These are phyloP conservation scores for Madurella mycetomatis DNA, from an alignment of 2,329 filamentous ascomycete genomes.

Conservation along the genomic window DNA sequence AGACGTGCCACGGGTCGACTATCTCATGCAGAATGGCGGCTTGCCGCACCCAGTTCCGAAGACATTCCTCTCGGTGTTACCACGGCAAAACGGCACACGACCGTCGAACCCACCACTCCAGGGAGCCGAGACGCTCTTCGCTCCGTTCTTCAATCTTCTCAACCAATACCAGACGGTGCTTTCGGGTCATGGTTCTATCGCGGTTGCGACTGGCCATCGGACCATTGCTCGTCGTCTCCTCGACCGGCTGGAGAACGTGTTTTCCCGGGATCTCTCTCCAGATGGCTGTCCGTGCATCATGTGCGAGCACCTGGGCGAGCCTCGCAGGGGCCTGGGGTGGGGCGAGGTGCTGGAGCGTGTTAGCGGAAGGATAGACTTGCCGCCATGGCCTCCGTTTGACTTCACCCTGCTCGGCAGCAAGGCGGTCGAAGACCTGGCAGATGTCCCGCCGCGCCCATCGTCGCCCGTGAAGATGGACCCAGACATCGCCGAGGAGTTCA, in stretches of 20 bases:
- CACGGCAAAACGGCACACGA: constrained; percentile 51
- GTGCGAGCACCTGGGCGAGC: constrained; percentile 61
- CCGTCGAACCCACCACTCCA: constrained; percentile 61
- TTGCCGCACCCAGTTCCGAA: constrained; percentile 67
- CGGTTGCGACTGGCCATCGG: constrained; percentile 90
- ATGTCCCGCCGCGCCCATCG: constrained; percentile 52
- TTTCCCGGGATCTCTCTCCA: constrained; percentile 83
- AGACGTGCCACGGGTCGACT: constrained; percentile 80
- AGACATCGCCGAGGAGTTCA: constrained; percentile 88
- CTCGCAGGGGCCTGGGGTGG: constrained; percentile 78
- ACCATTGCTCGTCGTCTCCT: constrained; percentile 88
- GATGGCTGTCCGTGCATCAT: constrained; percentile 84
- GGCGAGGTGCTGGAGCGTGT: constrained; percentile 92
- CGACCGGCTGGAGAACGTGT: constrained; percentile 89
- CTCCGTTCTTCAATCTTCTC: constrained; percentile 75
- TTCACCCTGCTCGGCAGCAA: constrained; percentile 59
- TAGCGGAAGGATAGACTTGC: constrained; percentile 80
- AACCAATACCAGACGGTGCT: constrained; percentile 84
- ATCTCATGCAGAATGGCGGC: constrained; percentile 84
- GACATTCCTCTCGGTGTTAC: constrained; percentile 64
- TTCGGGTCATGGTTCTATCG: constrained; percentile 78
- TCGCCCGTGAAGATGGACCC: constrained; percentile 77
- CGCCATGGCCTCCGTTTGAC: constrained; percentile 83
- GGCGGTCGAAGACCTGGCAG: constrained; percentile 59
- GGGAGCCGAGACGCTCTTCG: constrained; percentile 71